Percentiles rank a stretch among this genome's conserved stretches.
phyloP scores from a whole-genome alignment of 306 rosid genomes.

The Quillaja saponaria region DNA sequence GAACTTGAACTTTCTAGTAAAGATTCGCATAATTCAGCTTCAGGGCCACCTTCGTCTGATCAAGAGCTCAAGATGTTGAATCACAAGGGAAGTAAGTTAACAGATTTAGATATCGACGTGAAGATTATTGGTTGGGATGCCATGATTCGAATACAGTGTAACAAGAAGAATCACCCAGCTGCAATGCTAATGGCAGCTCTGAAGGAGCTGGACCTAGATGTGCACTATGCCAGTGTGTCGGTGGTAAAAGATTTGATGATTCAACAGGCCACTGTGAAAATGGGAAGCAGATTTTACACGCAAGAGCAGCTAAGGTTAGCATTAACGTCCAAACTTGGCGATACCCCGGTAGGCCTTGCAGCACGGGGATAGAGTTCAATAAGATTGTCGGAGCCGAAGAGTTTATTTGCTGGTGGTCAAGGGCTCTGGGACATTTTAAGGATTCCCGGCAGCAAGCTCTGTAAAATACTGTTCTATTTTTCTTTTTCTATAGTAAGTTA shows the following conservation, averaged over 20 bases:
- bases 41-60: constrained; percentile 30
- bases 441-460: constrained; percentile 50
- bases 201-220: constrained; percentile 86
- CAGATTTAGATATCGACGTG: constrained; percentile 78
- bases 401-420: constrained; percentile 23
- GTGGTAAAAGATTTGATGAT: constrained; percentile 93
- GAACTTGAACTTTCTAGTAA: constrained; percentile 45
- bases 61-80: constrained; percentile 36
- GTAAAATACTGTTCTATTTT: constrained; percentile 34
- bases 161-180: constrained; percentile 88
- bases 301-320: constrained; percentile 86
- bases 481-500: constrained; percentile 1
- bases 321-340: constrained; percentile 61
- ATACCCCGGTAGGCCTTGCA: constrained; percentile 31
- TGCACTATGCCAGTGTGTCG: constrained; percentile 87
- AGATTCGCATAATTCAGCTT: constrained; percentile 33
- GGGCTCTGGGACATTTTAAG: constrained; percentile 61
- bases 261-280: constrained; percentile 91
- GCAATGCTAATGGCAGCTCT: constrained; percentile 85
- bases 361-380: background rate
- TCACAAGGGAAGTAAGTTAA: constrained; percentile 19
- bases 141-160: constrained; percentile 81
- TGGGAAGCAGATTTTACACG: constrained; percentile 81
- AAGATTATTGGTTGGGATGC: constrained; percentile 96
- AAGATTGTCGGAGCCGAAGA: constrained; percentile 9